Evolutionary conservation across 2,329 filamentous ascomycete species (phyloP).

Genomic region (Verticillium tricorpus): DNA sequence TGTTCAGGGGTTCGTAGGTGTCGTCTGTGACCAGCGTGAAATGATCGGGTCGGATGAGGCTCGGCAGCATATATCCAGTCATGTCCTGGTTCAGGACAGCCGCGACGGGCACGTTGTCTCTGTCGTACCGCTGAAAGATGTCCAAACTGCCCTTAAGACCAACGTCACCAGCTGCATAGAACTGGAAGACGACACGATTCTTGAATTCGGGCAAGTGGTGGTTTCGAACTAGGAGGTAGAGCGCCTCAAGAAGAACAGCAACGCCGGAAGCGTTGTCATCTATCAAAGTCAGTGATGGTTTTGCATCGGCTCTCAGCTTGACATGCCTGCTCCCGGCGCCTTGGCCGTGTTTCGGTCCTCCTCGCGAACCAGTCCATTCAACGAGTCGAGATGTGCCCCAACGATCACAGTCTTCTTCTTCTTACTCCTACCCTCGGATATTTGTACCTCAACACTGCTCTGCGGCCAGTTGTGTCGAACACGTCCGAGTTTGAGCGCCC

Average conservation of each 20-base stretch:
- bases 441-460: conserved; percentile 30
- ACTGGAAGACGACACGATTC: conserved; percentile 82
- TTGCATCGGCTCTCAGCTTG: background rate
- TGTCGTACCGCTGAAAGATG: conserved; percentile 36
- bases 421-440: conserved; percentile 19
- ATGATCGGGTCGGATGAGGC: background rate
- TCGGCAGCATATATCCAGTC: conserved; percentile 25
- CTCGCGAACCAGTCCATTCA: conserved; percentile 44
- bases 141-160: conserved; percentile 41
- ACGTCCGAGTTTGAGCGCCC: conserved; percentile 34
- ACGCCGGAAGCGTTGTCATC: conserved; percentile 39
- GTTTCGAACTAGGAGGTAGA: conserved; percentile 64
- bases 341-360: conserved; percentile 2
- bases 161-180: conserved; percentile 70
- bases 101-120: conserved; percentile 30
- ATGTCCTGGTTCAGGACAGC: conserved; percentile 47
- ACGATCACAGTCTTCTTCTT: conserved; percentile 55
- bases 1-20: background rate
- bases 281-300: background rate
- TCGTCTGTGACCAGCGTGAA: background rate
- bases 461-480: conserved; percentile 39
- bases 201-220: conserved; percentile 50
- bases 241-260: conserved; percentile 69
- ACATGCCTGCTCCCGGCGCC: conserved; percentile 29
- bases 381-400: conserved; percentile 69